Base-by-base conservation (phyloP, 129 eudicot genomes). In the Ambrosia trifida region DNA sequence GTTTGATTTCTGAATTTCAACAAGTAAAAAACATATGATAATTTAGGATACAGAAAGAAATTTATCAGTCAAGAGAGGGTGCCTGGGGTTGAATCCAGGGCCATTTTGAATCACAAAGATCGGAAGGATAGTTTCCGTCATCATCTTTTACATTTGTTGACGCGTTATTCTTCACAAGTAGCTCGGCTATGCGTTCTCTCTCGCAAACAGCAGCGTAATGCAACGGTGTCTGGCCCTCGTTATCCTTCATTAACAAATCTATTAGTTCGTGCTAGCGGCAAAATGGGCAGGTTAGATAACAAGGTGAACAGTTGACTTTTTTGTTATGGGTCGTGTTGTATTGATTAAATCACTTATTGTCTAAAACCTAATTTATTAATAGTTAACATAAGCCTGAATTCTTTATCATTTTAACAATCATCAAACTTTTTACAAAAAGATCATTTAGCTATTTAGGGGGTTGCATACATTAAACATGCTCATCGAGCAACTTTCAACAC, bases 141-240 rank as follows among this genome's bases (percentile, higher is more conserved):
- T 87, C 78, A 66, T 90, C 97, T 81, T 77, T 85, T 12, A 79
- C 64, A 72, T 82, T 76, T 40, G 65, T 73, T 41, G 90, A 86
- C 31, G 97, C 97, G 44, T 82, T 83, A 33, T 86, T 85, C 74
- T 89, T 94, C 85, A 94, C 92, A 31, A 94, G 98, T 60, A 89
- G 75, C 74, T 89, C 90, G 1, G 98, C 95, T 10, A 89, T 83
- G 56, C 68, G 78, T 66, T 86, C 87, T 83, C 99, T 85, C 54
- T 94, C 99, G 72, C 99, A 94, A 46, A 94, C 91, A 75, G 91
- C 97, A 74, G 99, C 97, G 79, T 94, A 94, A 77, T 94, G 98
- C 81, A 94, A 72, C 2, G 98, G 80, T 18, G 96, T 89, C 74
- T 94, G 98, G 7, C 98, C 98, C 87, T 94, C 98, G 54, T 84